Conservation (phyloP, 225 moss, liverwort and hornwort species). For the Polytrichum commune region DNA sequence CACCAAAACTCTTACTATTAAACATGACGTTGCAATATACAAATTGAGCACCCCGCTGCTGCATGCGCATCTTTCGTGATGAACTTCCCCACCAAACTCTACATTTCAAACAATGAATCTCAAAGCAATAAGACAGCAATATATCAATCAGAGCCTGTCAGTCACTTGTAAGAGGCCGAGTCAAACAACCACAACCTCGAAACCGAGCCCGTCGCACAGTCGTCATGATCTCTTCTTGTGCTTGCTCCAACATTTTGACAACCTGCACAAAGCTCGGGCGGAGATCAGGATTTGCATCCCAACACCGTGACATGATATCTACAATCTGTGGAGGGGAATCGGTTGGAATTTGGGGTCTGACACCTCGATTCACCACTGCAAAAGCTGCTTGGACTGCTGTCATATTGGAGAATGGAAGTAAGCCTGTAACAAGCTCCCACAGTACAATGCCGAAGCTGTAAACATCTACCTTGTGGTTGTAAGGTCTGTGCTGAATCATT, state of each 20-base stretch:
- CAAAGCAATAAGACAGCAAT: slow-evolving; percentile 20
- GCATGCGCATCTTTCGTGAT: slow-evolving; percentile 25
- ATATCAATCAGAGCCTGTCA: slow-evolving; percentile 26
- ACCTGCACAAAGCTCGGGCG: slow-evolving; percentile 88
- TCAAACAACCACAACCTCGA: slow-evolving; percentile 85
- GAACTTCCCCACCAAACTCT: slow-evolving; percentile 15
- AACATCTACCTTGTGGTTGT: slow-evolving; percentile 97
- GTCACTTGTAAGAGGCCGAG: slow-evolving; percentile 86
- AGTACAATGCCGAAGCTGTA: slow-evolving; percentile 99
- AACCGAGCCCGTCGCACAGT: slow-evolving; percentile 96
- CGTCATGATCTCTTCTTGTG: slow-evolving; percentile 81
- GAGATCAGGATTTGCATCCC: slow-evolving; percentile 91
- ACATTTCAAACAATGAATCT: slow-evolving; percentile 18
- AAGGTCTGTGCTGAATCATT: slow-evolving; percentile 97
- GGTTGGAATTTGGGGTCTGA: slow-evolving; percentile 73
- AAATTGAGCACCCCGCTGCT: slow-evolving; percentile 42
- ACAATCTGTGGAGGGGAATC: slow-evolving; percentile 79
- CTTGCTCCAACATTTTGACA: slow-evolving; percentile 92
- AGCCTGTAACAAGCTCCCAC: slow-evolving; percentile 98
- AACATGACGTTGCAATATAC: slow-evolving; percentile 71
- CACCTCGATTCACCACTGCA: slow-evolving; percentile 95
- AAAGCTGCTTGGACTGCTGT: slow-evolving; percentile 99
- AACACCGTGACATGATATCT: slow-evolving; percentile 97
- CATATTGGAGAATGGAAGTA: slow-evolving; percentile 95
- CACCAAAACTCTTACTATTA: slow-evolving; percentile 52